Base-by-base conservation (phyloP, 1,284 basidiomycete species). In the Austroboletus niveus region DNA sequence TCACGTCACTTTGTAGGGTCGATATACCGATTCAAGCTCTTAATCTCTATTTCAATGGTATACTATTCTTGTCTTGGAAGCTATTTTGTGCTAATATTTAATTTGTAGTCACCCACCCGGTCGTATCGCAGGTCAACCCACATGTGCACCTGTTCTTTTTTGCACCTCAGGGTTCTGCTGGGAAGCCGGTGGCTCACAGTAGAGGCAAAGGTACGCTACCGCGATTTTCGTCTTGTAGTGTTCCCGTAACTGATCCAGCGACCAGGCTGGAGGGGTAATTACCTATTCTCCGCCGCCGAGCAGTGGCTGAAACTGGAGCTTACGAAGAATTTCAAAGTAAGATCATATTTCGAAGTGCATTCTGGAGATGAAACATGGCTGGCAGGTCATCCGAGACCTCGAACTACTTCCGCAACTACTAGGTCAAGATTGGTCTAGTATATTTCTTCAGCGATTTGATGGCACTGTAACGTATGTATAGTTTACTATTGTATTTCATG, bases 71-170 rank as follows among this genome's bases (percentile, higher is more conserved):
- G 27, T 46, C 8, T 30, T 8, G 14, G 40, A 32, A 14, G 7
- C 9, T 15, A 31, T 24, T 29, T 46, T 35, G 31, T 35, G 45
- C 39, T 55, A 17, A 56, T 44, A 11, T 44, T 40, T 20, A 20
- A 36, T 49, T 49, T 52, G 8, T 58, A 93, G 94, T 97, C 54
- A 98, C 94, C 57, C 89, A 97, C 69, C 91, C 93, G 2, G 89
- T 98, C 45, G 96, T 99, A 34, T 94, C 92, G 1, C 95, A 95
- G 73, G 94, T 92, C 30, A 99, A 98, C 64, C 96, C 95, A 0
- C 97, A 99, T 68, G 93, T 99, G 11, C 96, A 98, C 69, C 62
- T 98, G n/a, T 99, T 99, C 75, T 96, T 97, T 74, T 98, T 98
- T 64, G 93, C 93, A 1, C 90, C 94, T 30, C 80, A 92, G 60